A percentile compares a stretch with the other conserved stretches of the same genome.
These are phyloP conservation scores for Sarcodon sp. DNA, from an alignment of 768 basidiomycete genomes.

Conservation along the genomic window DNA sequence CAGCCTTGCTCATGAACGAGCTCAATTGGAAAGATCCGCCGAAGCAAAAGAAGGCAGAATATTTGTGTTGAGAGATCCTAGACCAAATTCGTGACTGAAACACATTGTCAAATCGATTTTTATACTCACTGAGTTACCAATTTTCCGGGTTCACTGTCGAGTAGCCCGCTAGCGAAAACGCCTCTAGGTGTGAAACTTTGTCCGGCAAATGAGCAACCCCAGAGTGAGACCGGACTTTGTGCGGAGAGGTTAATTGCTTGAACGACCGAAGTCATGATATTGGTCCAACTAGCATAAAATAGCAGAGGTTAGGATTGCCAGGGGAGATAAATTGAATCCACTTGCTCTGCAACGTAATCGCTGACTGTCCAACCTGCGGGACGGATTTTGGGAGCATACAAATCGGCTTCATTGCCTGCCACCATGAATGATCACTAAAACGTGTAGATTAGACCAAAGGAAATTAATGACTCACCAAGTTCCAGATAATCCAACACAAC, in stretches of 20 bases:
- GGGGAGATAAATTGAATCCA: constrained; percentile 9
- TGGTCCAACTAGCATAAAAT: not conserved
- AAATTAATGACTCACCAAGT: constrained; percentile 8
- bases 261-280: constrained; percentile 5
- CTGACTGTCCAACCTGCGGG: constrained; percentile 13
- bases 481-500: constrained; percentile 18
- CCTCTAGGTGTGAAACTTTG: constrained; percentile 46
- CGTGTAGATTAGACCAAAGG: not conserved
- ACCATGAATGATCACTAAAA: not conserved
- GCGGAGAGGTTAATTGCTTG: constrained; percentile 9
- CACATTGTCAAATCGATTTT: not conserved
- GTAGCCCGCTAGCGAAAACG: constrained; percentile 37
- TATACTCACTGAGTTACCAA: constrained; percentile 38
- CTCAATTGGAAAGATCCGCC: constrained; percentile 41
- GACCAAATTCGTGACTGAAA: not conserved
- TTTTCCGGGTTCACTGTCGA: constrained; percentile 31
- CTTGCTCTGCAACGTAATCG: constrained; percentile 17
- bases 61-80: constrained; percentile 39
- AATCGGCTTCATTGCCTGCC: constrained; percentile 20
- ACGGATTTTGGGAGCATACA: constrained; percentile 18
- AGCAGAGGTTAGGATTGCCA: not conserved
- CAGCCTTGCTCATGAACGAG: constrained; percentile 56
- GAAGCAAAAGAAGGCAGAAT: constrained; percentile 49
- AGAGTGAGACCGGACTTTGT: constrained; percentile 10
- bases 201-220: constrained; percentile 14